Conservation (phyloP, 2,329 filamentous ascomycete genomes). For the Colletotrichum caudatum region DNA sequence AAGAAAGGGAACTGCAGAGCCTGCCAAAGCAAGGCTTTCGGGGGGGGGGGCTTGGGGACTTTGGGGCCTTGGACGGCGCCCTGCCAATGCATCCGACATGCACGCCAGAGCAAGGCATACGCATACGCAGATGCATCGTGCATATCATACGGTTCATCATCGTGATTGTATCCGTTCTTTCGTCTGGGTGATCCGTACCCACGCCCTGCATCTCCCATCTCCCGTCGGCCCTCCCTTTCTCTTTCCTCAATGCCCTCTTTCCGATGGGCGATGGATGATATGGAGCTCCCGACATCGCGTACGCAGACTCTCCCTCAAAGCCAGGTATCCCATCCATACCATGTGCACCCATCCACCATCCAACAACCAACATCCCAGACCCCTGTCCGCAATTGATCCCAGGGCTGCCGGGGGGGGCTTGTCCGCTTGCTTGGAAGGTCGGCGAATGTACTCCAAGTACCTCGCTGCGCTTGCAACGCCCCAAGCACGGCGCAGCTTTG, state of each 20-base stretch:
- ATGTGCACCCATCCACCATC: neutral
- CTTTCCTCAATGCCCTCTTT: neutral
- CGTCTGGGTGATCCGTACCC: neutral
- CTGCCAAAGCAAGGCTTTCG: conserved; percentile 7
- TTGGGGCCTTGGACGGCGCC: neutral
- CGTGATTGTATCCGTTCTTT: neutral
- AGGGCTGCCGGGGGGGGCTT: conserved; percentile 15
- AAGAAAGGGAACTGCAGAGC: neutral
- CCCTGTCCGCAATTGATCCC: conserved; percentile 6
- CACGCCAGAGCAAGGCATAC: conserved; percentile 10
- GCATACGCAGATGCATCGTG: conserved; percentile 1
- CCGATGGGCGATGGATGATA: neutral
- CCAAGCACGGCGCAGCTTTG: conserved; percentile 6
- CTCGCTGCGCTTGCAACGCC: neutral
- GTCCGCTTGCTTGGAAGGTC: conserved; percentile 5
- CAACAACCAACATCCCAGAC: neutral
- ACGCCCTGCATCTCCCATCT: neutral
- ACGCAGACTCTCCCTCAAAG: no score
- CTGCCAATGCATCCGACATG: conserved; percentile 2
- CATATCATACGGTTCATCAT: neutral
- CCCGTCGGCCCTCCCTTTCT: neutral
- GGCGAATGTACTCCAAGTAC: conserved; percentile 3
- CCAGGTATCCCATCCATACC: neutral
- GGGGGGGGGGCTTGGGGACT: no score
- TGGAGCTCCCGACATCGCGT: neutral